Conservation (phyloP, 179 eudicot species). For the Sideroxylon spinosum region DNA sequence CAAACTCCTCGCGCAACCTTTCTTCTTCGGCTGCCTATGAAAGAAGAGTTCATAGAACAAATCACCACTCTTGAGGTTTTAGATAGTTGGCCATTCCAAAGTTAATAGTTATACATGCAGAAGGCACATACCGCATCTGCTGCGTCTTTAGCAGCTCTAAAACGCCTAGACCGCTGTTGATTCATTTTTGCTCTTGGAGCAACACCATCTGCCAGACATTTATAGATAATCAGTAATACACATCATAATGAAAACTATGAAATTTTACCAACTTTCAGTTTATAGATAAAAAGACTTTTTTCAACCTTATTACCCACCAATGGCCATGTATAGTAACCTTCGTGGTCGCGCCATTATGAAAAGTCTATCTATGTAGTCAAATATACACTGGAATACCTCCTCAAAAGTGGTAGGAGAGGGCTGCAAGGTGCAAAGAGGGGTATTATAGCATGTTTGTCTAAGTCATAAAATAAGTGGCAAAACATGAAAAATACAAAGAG, state of each 20-base stretch:
- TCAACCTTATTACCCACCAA: slow-evolving; percentile 56
- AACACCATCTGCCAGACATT: slow-evolving; percentile 63
- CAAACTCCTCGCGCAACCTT: slow-evolving; percentile 72
- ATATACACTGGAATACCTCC: slow-evolving; percentile 82
- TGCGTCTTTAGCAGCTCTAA: slow-evolving; percentile 95
- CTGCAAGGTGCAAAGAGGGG: slow-evolving; percentile 33
- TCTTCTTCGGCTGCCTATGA: slow-evolving; percentile 85
- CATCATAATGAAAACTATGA: too few species aligned
- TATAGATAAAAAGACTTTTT: not conserved
- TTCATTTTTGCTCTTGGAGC: slow-evolving; percentile 99
- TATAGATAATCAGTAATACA: slow-evolving; percentile 10
- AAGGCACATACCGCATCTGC: slow-evolving; percentile 70
- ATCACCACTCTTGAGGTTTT: not conserved
- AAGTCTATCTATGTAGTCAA: slow-evolving; percentile 88
- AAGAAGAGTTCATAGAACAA: slow-evolving; percentile 5
- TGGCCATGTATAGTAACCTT: slow-evolving; percentile 87
- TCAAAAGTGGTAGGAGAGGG: slow-evolving; percentile 83
- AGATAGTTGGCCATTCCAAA: not conserved
- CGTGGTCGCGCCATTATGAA: slow-evolving; percentile 91
- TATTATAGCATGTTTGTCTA: not conserved
- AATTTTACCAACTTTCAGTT: not conserved
- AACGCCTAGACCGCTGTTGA: slow-evolving; percentile 94
- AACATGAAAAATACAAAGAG: not conserved
- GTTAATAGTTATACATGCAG: not conserved
- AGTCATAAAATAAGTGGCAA: not conserved